Base-by-base conservation (phyloP, 1,284 basidiomycete species). In the Tylopilus orsonianus region DNA sequence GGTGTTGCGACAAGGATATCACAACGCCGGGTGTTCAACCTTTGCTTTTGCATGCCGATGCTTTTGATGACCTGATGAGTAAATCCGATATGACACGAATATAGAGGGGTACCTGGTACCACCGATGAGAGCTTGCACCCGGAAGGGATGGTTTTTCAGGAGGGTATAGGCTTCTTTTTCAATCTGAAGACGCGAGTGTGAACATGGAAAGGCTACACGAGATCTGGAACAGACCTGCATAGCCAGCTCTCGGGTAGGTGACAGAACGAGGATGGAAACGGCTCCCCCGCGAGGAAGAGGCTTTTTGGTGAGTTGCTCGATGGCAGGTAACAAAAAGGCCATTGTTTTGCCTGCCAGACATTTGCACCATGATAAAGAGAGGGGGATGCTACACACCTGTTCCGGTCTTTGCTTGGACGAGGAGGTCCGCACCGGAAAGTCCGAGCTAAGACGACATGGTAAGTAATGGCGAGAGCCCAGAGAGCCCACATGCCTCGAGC, bases 1-100 rank as follows among this genome's bases (percentile, higher is more conserved):
- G 93, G 94, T 0, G 93, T 97, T 2, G 92, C 93, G 8, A 96
- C 85, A 13, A 96, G 74, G 22, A 96, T 81, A 60, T 94, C 87
- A 22, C 81, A 83, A n/a, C 75, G 77, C 60, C 49, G 67, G 64
- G 32, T 55, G 59, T 46, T 51, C 64, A 51, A 68, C 70, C 50
- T 66, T 71, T 57, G 71, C 74, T 65, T 70, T 67, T 62, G 64
- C 53, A 60, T 59, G 14, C 46, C 41, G 1, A 66, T 62, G 38
- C 60, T 62, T 44, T 29, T n/a, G n/a, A n/a, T n/a, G n/a, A n/a
- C 4, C 14, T 19, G 23, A 26, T 55, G 14, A 62, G 49, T 30
- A 13, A 20, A 32, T 4, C 14, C 23, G 6, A 26, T 10, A n/a
- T 1, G 12, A n/a, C 2, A 39, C 26, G 10, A 41, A 37, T 5